Conservation (phyloP, 768 basidiomycete genomes). For the Cystofilobasidium macerans region DNA sequence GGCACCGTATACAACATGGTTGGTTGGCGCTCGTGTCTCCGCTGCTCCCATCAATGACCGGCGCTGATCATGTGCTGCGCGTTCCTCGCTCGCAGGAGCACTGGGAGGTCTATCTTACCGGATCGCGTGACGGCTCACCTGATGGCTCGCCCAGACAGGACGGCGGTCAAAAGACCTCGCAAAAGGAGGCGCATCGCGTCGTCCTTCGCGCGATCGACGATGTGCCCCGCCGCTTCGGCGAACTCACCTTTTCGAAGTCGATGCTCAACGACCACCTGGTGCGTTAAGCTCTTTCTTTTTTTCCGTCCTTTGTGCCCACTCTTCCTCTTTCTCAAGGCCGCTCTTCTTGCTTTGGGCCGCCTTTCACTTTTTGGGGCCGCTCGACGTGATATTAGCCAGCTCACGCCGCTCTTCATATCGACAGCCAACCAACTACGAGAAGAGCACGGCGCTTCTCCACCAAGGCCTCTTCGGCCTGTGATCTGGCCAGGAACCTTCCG, state of each 20-base stretch:
- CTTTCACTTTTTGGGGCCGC: no score
- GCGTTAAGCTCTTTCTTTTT: not conserved
- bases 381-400: no score
- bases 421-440: constrained; percentile 18
- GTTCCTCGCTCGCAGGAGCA: constrained; percentile 26
- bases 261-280: constrained; percentile 24
- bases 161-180: constrained; percentile 19
- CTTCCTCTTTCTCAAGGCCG: no score
- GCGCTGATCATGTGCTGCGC: not conserved
- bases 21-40: constrained; percentile 14
- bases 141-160: constrained; percentile 12
- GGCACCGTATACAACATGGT: constrained; percentile 36
- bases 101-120: constrained; percentile 31
- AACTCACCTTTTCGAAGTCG: constrained; percentile 18
- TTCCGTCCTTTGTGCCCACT: no score
- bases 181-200: constrained; percentile 29
- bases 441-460: constrained; percentile 21
- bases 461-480: constrained; percentile 12
- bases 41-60: not conserved
- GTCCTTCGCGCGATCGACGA: constrained; percentile 29
- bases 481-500: not conserved
- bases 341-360: no score
- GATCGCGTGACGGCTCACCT: not conserved
- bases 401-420: not conserved
- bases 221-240: constrained; percentile 30